Conservation (phyloP, 495 filamentous ascomycete genomes). For the Hypoxylon perforatum region DNA sequence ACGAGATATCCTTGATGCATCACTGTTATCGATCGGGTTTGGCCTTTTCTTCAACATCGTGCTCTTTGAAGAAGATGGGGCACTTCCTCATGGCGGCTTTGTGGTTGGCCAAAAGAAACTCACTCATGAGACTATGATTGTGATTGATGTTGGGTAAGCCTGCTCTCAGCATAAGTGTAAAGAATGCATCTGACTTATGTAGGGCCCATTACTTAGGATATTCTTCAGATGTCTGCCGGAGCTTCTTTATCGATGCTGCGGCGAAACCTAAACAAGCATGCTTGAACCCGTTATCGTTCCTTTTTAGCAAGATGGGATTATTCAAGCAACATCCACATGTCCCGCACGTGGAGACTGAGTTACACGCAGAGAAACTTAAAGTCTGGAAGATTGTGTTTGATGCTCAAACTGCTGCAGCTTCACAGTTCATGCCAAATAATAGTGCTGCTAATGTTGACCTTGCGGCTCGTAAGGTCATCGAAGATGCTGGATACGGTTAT, state of each 20-base stretch:
- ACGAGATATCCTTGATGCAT: conserved; percentile 58
- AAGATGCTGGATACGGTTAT: conserved; percentile 60
- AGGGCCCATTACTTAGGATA: conserved; percentile 67
- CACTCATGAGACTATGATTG: conserved; percentile 60
- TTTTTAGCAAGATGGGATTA: conserved; percentile 3
- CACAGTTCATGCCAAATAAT: conserved; percentile 53
- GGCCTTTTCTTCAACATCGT: conserved; percentile 68
- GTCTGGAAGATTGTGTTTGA: conserved; percentile 64
- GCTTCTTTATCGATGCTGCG: conserved; percentile 58
- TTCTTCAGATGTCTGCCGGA: conserved; percentile 67
- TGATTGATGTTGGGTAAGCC: conserved; percentile 66
- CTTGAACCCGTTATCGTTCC: neutral
- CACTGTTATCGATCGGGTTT: conserved; percentile 58
- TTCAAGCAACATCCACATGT: neutral
- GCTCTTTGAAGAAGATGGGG: conserved; percentile 66
- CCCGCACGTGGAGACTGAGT: conserved; percentile 6
- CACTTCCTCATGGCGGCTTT: conserved; percentile 64
- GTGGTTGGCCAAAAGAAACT: conserved; percentile 60
- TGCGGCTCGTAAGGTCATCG: conserved; percentile 63
- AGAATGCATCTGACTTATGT: conserved; percentile 22
- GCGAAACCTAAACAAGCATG: neutral
- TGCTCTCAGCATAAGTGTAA: neutral
- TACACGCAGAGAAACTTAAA: conserved; percentile 57
- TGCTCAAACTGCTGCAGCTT: conserved; percentile 60
- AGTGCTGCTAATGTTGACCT: conserved; percentile 65